Percentiles rank a stretch among this genome's conserved stretches.
These are phyloP conservation scores for Bremia lactucae DNA, from an alignment of 352 stramenopile species.

Conservation along the genomic window DNA sequence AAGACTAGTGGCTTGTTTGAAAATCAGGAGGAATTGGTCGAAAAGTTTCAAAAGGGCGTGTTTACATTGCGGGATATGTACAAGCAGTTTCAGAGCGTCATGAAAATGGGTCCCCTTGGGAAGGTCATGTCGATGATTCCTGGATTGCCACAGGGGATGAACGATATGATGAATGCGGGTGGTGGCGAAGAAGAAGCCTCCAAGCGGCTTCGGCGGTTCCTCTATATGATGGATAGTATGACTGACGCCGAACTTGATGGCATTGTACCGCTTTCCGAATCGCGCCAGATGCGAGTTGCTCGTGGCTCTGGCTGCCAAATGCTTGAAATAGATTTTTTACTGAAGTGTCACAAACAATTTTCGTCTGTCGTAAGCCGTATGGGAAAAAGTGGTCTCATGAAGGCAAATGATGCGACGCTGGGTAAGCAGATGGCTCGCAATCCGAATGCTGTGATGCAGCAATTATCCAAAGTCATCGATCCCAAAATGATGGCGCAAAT, in stretches of 20 bases:
- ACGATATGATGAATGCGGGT: conserved; percentile 84
- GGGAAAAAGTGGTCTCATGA: conserved; percentile 93
- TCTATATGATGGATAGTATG: conserved; percentile 99
- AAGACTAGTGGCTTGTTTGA: conserved; percentile 85
- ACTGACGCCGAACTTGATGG: conserved; percentile 94
- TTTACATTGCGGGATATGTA: conserved; percentile 99
- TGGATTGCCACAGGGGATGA: conserved; percentile 87
- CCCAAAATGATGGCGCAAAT: conserved; percentile 88
- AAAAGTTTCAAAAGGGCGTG: conserved; percentile 91
- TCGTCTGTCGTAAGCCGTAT: conserved; percentile 92
- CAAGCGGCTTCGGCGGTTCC: conserved; percentile 91
- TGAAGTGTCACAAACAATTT: conserved; percentile 95
- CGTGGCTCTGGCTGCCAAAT: conserved; percentile 84
- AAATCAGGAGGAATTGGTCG: conserved; percentile 93
- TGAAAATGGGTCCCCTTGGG: conserved; percentile 95
- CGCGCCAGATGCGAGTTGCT: conserved; percentile 82
- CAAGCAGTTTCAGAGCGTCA: conserved; percentile 96
- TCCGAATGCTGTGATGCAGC: conserved; percentile 93
- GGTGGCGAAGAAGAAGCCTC: conserved; percentile 88
- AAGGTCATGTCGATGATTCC: conserved; percentile 99
- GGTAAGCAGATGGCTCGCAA: conserved; percentile 94
- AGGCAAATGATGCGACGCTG: conserved; percentile 74
- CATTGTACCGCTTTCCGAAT: conserved; percentile 51
- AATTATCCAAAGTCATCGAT: conserved; percentile 91
- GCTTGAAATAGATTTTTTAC: conserved; percentile 87